Base-by-base conservation (phyloP, 2,329 filamentous ascomycete genomes). In the Hyphodiscus sp. region DNA sequence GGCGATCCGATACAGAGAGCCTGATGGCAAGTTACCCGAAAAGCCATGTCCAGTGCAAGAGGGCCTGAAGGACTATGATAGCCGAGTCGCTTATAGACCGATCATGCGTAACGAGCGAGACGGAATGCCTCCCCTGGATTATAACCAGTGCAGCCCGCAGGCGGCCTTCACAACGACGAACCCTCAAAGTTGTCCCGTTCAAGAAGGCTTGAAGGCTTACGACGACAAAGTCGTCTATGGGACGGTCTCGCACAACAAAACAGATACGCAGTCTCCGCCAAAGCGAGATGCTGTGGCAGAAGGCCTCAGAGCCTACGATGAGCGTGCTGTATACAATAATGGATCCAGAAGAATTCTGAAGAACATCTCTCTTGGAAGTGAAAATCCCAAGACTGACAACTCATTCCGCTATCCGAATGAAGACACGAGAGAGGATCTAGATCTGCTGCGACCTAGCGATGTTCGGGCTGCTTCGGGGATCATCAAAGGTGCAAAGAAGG, bases 391-490 rank as follows among this genome's bases (percentile, higher is more conserved):
- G 10, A 20, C 19, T 2, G 6, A 29, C 20, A 46, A 46, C 6
- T n/a, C 20, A 46, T 26, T 29, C 6, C 19, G 19, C 23, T 26
- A n/a, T 20, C 45, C 20, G 23, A 50, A 52, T 42, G 19, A 41
- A 18, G 51, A 58, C 33, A 49, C 19, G 4, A 43, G 44, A 45
- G 55, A 63, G 20, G 60, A 63, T 46, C 45, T 63, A 20, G 59
- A 59, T 23, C 38, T 61, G 8, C 54, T 62, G 42, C 52, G 60
- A 44, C 51, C 61, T n/a, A 63, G 61, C 48, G 62, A 63, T 51
- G 49, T 65, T 42, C 60, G 62, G n/a, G 58, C 61, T 20, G 58
- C 55, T 38, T 61, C 60, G 4, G 60, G 59, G 0, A 61, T 56
- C 4, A 44, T 50, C 5, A 61, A 58, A 38, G 29, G 19, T 6